These are phyloP conservation scores for Teratosphaeria epicoccoides DNA, from an alignment of 2,329 filamentous ascomycete species.

Conservation along the genomic window DNA sequence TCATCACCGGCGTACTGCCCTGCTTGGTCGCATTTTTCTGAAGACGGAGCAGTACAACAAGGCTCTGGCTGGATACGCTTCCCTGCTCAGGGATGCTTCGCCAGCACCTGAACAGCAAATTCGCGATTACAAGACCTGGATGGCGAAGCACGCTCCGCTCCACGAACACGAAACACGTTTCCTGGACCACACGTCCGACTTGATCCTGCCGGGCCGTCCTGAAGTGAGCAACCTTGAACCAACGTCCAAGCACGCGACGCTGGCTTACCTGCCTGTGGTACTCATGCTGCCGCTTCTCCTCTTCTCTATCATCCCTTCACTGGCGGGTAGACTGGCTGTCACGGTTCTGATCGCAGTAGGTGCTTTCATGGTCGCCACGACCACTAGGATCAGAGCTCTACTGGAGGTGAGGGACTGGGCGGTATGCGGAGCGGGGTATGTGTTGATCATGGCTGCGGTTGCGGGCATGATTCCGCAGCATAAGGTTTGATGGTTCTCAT, in stretches of 20 bases:
- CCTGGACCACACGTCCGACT: slow-evolving; percentile 45
- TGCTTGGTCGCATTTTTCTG: slow-evolving; percentile 52
- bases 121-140: slow-evolving; percentile 45
- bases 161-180: slow-evolving; percentile 51
- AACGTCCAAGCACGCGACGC: slow-evolving; percentile 3
- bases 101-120: slow-evolving; percentile 44
- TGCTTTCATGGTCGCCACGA: slow-evolving; percentile 23
- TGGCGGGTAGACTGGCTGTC: slow-evolving; percentile 31
- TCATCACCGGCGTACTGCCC: slow-evolving; percentile 49
- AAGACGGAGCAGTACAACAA: slow-evolving; percentile 60
- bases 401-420: slow-evolving; percentile 32
- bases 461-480: slow-evolving; percentile 15
- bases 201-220: slow-evolving; percentile 32
- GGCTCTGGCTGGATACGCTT: slow-evolving; percentile 48
- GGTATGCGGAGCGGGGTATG: slow-evolving; percentile 30
- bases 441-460: slow-evolving; percentile 29
- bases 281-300: slow-evolving; percentile 32
- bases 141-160: slow-evolving; percentile 45
- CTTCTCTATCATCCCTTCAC: slow-evolving; percentile 33
- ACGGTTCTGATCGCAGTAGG: slow-evolving; percentile 29
- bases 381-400: slow-evolving; percentile 26
- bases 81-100: slow-evolving; percentile 41
- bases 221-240: background rate
- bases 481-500: background rate
- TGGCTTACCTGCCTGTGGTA: slow-evolving; percentile 27